Evolutionary conservation across 352 stramenopile genomes (phyloP), one percentile per base, ranked within the genome.

Genomic region (Pythium apleroticum): DNA sequence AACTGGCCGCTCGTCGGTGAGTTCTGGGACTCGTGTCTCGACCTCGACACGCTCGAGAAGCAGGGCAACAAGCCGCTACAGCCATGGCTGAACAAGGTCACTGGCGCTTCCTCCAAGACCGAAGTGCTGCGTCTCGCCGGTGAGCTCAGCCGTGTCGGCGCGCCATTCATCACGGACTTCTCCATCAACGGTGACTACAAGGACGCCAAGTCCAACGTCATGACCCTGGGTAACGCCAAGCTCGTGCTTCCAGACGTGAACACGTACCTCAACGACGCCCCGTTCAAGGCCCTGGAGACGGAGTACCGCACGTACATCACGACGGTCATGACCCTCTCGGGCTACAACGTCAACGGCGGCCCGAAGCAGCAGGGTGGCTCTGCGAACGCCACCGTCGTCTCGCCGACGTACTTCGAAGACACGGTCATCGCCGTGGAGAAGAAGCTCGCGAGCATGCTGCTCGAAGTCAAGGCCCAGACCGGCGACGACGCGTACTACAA

Each of bases 231-330:
- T 31, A 77, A 95, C 60, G 76, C 68, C 12, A 74, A 95, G 6
- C 76, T 98, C 41, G 82, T 74, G 31, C 73, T 98, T 11, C 81
- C 88, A 0, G 86, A 97, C 65, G 68, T 84, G 24, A 93, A 94
- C 69, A 97, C 97, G 69, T 94, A 98, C 57, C 87, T 92, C 60
- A 82, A 98, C 60, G 57, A 63, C 4, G 50, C 68, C 20, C 70
- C 73, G 14, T 76, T 77, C 17, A 31, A 66, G 17, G 30, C 63
- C 30, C 52, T 83, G 20, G 76, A 86, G 57, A 66, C 64, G n/a
- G 65, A 72, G 19, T 71, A 76, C 59, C 65, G 68, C 39, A 28
- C 56, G 33, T 86, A 83, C 67, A 80, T 76, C n/a, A 74, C 71
- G 4, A 81, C 71, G 46, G 61, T 88, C n/a, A 59, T 86, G 43